Base-by-base conservation (phyloP, 192 early-diverging fungal species). In the Dissophora ornata region DNA sequence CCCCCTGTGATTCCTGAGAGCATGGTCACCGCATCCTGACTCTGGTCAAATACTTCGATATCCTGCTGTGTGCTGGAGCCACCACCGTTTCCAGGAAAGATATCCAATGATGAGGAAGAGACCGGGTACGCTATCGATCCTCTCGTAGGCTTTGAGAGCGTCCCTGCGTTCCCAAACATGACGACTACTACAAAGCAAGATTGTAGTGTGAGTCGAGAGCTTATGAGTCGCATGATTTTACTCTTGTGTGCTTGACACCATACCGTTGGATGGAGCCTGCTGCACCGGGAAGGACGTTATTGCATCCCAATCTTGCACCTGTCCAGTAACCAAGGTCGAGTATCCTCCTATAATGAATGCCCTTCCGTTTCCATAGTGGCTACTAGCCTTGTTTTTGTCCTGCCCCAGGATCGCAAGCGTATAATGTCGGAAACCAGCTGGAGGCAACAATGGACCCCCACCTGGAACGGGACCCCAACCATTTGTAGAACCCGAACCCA, bases 121-220 rank as follows among this genome's bases (percentile, higher is more conserved):
- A 77, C 44, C 22, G 73, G 45, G 22, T 57, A 67, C 1, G 64
- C 73, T 7, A 48, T 59, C 1, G 73, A 67, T 5, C 73, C 73
- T 30, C 73, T 58, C 2, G 73, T 77, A 0, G 44, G 13, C 24
- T 49, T 48, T n/a, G 57, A 6, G 0, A 77, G 51, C 3, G 29
- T 24, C 4, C 58, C 64, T 13, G 42, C 22, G 30, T 77, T 77
- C n/a, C 73, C 73, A 77, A 77, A 77, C 73, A 77, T 77, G n/a
- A 77, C 65, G 30, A 77, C 34, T n/a, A 42, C 73, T 75, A 54
- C n/a, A 7, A 6, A 44, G n/a, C 40, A 7, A 32, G 44, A n/a
- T n/a, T n/a, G n/a, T n/a, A n/a, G n/a, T n/a, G n/a, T n/a, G n/a
- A n/a, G n/a, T n/a, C n/a, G n/a, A n/a, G n/a, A n/a, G n/a, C n/a